Conservation (phyloP, 2,329 filamentous ascomycete species). For the Dactylellina sp. region DNA sequence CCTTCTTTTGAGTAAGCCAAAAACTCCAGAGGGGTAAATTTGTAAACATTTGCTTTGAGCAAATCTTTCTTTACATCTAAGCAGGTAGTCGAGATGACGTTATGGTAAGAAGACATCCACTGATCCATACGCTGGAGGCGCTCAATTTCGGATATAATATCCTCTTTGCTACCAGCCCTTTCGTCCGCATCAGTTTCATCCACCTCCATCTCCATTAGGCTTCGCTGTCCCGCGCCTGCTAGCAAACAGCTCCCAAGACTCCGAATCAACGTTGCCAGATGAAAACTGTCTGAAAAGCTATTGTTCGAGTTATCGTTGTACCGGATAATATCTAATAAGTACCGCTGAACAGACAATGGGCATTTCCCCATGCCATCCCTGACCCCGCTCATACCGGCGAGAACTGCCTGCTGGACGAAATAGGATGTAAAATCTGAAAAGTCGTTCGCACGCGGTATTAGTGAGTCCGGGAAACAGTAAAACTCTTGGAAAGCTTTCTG, state of each 20-base stretch:
- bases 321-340: constrained; percentile 87
- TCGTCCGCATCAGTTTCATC: constrained; percentile 64
- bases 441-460: constrained; percentile 87
- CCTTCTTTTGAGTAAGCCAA: constrained; percentile 75
- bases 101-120: constrained; percentile 76
- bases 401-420: constrained; percentile 83
- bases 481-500: constrained; percentile 87
- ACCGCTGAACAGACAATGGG: constrained; percentile 80
- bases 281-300: constrained; percentile 85
- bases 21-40: constrained; percentile 68
- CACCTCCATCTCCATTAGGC: constrained; percentile 64
- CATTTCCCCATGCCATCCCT: constrained; percentile 80
- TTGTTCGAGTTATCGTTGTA: constrained; percentile 97
- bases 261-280: constrained; percentile 82
- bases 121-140: constrained; percentile 76
- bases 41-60: constrained; percentile 57
- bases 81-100: constrained; percentile 70
- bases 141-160: constrained; percentile 73
- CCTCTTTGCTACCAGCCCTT: constrained; percentile 65
- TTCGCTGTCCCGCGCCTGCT: constrained; percentile 67
- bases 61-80: constrained; percentile 65
- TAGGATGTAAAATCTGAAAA: constrained; percentile 89
- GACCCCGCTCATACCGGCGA: constrained; percentile 81
- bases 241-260: constrained; percentile 68
- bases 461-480: constrained; percentile 82